Conservation (phyloP, 805 yeast genomes). For the Lipomyces yamadae region DNA sequence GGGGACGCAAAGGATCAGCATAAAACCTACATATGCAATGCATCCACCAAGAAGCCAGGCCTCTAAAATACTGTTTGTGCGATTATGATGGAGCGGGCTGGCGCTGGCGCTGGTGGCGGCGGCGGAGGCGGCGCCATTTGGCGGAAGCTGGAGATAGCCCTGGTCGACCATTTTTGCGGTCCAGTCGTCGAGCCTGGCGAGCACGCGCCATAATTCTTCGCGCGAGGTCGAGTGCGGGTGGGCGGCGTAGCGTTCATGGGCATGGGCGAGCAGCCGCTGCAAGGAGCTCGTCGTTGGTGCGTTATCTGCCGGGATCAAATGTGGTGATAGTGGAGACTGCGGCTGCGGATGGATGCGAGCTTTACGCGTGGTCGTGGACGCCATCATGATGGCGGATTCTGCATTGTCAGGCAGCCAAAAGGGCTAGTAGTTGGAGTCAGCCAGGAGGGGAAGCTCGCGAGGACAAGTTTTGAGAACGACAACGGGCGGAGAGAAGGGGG, state of each 20-base stretch:
- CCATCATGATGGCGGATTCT: not conserved
- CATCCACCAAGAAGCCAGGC: conserved; percentile 41
- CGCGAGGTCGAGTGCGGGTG: conserved; percentile 29
- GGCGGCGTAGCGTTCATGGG: conserved; percentile 26
- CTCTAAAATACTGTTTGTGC: conserved; percentile 25
- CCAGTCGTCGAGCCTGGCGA: conserved; percentile 25
- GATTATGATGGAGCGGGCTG: conserved; percentile 13
- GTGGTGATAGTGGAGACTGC: conserved; percentile 9
- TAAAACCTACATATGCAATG: conserved; percentile 39
- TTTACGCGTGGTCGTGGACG: conserved; percentile 5
- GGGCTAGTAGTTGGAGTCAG: not conserved
- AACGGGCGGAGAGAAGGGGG: too few relatives aligned
- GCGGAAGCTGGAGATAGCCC: conserved; percentile 19
- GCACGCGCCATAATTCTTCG: conserved; percentile 27
- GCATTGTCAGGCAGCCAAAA: not conserved
- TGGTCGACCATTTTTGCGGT: conserved; percentile 10
- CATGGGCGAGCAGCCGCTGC: conserved; percentile 24
- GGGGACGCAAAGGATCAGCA: too few relatives aligned
- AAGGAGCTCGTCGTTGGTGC: conserved; percentile 23
- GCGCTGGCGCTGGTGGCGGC: not conserved
- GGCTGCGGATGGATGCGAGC: conserved; percentile 4
- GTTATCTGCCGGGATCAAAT: conserved; percentile 8
- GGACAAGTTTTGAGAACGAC: too few relatives aligned
- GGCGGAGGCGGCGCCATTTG: not conserved
- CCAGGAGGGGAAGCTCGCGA: too few relatives aligned